Percentiles rank a stretch among this genome's conserved stretches.
phyloP scores from a whole-genome alignment of 2,329 filamentous ascomycete genomes.

The Ceratocystis ficicola region DNA sequence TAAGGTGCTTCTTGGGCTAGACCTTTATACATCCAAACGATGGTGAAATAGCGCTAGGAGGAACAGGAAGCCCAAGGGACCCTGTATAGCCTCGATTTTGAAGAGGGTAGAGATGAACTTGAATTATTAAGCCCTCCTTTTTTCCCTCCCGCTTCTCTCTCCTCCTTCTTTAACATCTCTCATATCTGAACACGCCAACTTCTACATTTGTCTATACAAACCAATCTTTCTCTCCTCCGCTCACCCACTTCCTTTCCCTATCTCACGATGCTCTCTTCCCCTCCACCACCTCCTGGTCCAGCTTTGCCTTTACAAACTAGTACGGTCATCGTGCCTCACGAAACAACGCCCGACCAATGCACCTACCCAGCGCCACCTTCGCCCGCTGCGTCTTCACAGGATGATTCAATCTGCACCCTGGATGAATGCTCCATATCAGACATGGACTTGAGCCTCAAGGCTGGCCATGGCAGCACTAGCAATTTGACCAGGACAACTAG shows the following conservation, averaged over 20 bases:
- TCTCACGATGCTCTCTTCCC: conserved; percentile 14
- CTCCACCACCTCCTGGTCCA: conserved; percentile 15
- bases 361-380: conserved; percentile 37
- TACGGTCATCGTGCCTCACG: conserved; percentile 37
- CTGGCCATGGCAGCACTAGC: conserved; percentile 7
- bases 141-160: neutral
- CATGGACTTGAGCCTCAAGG: conserved; percentile 15
- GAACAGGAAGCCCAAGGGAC: neutral
- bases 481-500: conserved; percentile 21
- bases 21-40: neutral
- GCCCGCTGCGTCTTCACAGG: conserved; percentile 30
- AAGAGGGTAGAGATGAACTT: neutral
- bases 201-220: no score
- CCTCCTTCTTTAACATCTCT: neutral
- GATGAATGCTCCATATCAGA: conserved; percentile 21
- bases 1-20: neutral
- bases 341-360: neutral
- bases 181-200: no score
- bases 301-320: conserved; percentile 34
- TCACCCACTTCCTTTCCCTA: neutral
- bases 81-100: neutral
- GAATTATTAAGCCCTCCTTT: neutral
- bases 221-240: neutral
- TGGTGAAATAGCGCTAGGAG: neutral
- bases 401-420: conserved; percentile 7